Percentiles rank a stretch among this genome's conserved stretches.
Conservation (phyloP, 2,329 filamentous ascomycete species). For the Xylariaceae sp. region DNA sequence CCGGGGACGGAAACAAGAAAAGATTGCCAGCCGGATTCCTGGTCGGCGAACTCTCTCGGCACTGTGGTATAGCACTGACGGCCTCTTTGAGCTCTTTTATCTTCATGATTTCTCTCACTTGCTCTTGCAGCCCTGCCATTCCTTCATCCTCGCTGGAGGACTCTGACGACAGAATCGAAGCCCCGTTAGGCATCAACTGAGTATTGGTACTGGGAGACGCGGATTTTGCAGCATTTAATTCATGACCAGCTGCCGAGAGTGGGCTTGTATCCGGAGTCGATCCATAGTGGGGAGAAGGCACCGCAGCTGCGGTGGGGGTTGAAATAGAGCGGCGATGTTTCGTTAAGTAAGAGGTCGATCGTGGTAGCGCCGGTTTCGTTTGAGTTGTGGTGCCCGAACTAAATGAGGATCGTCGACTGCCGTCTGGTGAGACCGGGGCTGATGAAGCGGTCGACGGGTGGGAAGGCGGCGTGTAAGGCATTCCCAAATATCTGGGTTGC, state of each 20-base stretch:
- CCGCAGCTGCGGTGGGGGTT: conserved; percentile 30
- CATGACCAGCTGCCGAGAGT: conserved; percentile 39
- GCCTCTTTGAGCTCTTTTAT: conserved; percentile 72
- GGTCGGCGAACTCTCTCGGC: conserved; percentile 52
- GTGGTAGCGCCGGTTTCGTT: conserved; percentile 50
- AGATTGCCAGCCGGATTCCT: conserved; percentile 34
- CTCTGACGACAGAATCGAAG: conserved; percentile 86
- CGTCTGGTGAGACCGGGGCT: conserved; percentile 49
- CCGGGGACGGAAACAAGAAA: conserved; percentile 35
- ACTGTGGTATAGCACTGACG: conserved; percentile 70
- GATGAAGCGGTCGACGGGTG: conserved; percentile 58
- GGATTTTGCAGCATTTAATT: conserved; percentile 65
- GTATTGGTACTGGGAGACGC: conserved; percentile 73
- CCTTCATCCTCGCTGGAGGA: conserved; percentile 83
- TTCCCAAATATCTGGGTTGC: conserved; percentile 43
- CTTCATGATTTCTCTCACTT: conserved; percentile 46
- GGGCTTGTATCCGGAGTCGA: conserved; percentile 40
- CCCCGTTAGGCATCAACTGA: conserved; percentile 70
- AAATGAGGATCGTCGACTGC: conserved; percentile 55
- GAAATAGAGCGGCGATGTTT: conserved; percentile 58
- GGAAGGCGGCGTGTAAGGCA: conserved; percentile 85
- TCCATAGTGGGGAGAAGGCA: conserved; percentile 23
- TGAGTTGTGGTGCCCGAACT: conserved; percentile 35
- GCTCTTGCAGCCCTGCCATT: conserved; percentile 34
- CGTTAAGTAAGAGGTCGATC: conserved; percentile 60